Evolutionary conservation across 2,329 filamentous ascomycete species (phyloP), one percentile per base, ranked within the genome.

Genomic region (Diplocarpon mali): DNA sequence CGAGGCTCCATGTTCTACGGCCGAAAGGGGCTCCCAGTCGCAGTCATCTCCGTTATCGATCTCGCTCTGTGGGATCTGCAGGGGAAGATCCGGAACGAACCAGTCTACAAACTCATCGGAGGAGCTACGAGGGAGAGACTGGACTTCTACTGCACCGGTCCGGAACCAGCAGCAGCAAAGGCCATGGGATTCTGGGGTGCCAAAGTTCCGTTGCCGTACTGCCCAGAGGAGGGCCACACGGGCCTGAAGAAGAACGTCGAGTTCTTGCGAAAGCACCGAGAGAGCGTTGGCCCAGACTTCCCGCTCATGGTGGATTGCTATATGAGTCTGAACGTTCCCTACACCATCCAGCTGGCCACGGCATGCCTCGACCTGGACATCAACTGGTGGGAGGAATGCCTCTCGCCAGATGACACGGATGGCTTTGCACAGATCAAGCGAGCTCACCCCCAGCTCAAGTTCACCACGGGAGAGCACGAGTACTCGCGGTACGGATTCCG

Each of bases 311-410:
- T 95, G 5, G 89, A 95, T 68, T 95, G 89, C 72, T 95, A 94
- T 68, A 95, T 95, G 89, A 89, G 84, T 55, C 70, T 95, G 59
- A 95, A 89, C 58, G 89, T 95, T 20, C 70, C 85, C 1, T 95
- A 95, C 68, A 94, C 86, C 3, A 94, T 95, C 55, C 83, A 95
- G 65, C 73, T 95, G 17, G 89, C 85, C 49, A 85, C 89, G 67
- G 83, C 81, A 41, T 87, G 83, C 61, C 76, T 85, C 56, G 80
- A 88, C 55, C 75, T 95, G 54, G 76, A 90, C 64, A 89, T 95
- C 63, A 88, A 95, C 69, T 95, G 89, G 89, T 95, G 87, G 87
- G 89, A 95, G 69, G 89, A 95, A 69, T 93, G 87, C 53, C 69
- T 95, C 51, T 84, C 81, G 27, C 89, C 89, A 10, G 89, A 95